Percentiles rank a stretch among this genome's conserved stretches.
phyloP scores from a whole-genome alignment of 1,284 basidiomycete genomes.

The Cutaneotrichosporon daszewskae region DNA sequence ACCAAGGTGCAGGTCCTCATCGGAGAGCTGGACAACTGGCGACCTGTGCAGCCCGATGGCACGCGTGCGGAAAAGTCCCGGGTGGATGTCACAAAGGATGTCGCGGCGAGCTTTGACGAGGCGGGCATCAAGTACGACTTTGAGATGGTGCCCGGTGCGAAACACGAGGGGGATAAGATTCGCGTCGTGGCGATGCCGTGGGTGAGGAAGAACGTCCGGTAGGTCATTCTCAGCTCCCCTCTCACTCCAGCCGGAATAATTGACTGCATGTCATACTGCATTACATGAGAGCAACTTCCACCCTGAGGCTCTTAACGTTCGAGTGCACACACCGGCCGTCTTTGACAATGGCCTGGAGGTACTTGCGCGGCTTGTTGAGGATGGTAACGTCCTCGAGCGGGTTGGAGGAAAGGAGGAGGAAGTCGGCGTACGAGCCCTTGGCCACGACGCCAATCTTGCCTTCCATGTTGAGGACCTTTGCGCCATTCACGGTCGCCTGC shows the following conservation, averaged over 20 bases:
- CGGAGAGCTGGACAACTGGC: conserved; percentile 13
- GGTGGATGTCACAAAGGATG: conserved; percentile 12
- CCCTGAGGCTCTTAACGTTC: conserved; percentile 18
- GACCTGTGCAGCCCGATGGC: conserved; percentile 14
- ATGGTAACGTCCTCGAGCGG: conserved; percentile 52
- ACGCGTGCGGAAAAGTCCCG: conserved; percentile 5
- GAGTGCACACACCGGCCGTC: conserved; percentile 28
- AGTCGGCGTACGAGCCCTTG: conserved; percentile 49
- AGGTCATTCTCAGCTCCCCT: too few relatives aligned
- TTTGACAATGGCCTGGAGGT: conserved; percentile 28
- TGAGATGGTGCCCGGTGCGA: conserved; percentile 5
- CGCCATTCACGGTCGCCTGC: conserved; percentile 52
- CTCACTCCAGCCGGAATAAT: too few relatives aligned
- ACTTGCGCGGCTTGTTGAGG: conserved; percentile 48
- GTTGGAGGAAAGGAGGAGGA: conserved; percentile 50
- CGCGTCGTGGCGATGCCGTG: conserved; percentile 13
- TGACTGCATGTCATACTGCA: too few relatives aligned
- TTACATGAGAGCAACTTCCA: too few relatives aligned
- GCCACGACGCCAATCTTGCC: conserved; percentile 47
- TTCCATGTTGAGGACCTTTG: conserved; percentile 45
- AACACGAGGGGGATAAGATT: conserved; percentile 11
- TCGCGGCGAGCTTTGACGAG: conserved; percentile 12
- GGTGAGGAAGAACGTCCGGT: conserved; percentile 3
- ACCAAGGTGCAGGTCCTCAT: conserved; percentile 13
- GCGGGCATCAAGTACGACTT: conserved; percentile 9